phyloP scores from a whole-genome alignment of 2,329 filamentous ascomycete genomes.

The Aphanocladium album region DNA sequence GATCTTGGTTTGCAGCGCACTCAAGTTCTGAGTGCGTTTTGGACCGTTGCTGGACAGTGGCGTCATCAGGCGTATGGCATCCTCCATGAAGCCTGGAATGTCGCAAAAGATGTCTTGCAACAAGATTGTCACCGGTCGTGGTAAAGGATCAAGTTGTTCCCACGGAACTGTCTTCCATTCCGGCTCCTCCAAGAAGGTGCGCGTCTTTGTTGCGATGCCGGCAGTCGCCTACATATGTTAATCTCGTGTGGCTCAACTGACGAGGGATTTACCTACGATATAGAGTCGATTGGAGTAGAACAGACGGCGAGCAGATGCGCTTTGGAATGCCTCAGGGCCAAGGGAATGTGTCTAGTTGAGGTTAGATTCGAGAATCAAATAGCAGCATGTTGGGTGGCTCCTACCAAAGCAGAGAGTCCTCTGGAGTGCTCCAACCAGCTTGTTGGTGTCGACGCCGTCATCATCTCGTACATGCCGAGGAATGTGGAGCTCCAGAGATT shows the following conservation, averaged over 20 bases:
- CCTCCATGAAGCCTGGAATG: conserved; percentile 11
- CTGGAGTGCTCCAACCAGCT: conserved; percentile 6
- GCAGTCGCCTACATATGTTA: conserved; percentile 5
- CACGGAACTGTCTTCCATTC: conserved; percentile 12
- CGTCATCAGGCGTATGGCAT: not conserved
- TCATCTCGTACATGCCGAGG: conserved; percentile 15
- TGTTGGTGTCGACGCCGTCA: conserved; percentile 9
- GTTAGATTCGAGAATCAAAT: not conserved
- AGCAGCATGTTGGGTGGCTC: not conserved
- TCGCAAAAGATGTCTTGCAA: conserved; percentile 15
- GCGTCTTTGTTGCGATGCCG: conserved; percentile 12
- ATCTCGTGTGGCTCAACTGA: not conserved
- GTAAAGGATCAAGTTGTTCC: not conserved
- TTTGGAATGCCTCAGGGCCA: conserved; percentile 11
- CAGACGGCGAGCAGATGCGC: conserved; percentile 7
- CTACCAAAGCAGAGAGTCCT: not conserved
- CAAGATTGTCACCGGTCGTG: conserved; percentile 9
- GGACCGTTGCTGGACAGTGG: not conserved
- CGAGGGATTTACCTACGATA: not conserved
- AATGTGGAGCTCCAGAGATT: conserved; percentile 14
- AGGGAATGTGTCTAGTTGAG: conserved; percentile 2
- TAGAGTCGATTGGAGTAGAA: not conserved
- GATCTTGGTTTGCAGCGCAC: not conserved
- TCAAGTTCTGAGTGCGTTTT: not conserved
- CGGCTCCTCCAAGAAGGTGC: conserved; percentile 9